A percentile compares a stretch with the other conserved stretches of the same genome.
Conservation (phyloP, 371 early-diverging fungal genomes). For the Syncephalastrum racemosum region DNA sequence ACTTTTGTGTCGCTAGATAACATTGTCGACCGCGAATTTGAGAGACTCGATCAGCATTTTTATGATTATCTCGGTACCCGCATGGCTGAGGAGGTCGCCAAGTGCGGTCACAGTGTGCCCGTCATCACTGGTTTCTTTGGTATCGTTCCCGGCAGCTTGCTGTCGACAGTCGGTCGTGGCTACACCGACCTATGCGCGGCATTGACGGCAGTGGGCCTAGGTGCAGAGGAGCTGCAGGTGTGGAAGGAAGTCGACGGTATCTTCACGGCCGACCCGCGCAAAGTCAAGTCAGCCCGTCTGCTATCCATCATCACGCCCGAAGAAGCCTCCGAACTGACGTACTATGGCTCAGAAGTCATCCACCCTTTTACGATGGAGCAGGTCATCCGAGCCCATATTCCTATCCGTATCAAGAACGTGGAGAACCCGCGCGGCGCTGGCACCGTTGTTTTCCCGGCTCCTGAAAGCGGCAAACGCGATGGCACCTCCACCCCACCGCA, state of each 20-base stretch:
- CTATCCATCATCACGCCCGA: slow-evolving; percentile 93
- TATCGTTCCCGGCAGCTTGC: slow-evolving; percentile 90
- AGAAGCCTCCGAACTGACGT: slow-evolving; percentile 98
- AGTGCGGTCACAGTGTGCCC: slow-evolving; percentile 70
- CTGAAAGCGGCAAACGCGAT: slow-evolving; percentile 42
- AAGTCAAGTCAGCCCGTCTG: slow-evolving; percentile 87
- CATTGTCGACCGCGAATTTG: slow-evolving; percentile 79
- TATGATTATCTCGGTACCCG: slow-evolving; percentile 84
- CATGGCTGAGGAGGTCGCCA: slow-evolving; percentile 63
- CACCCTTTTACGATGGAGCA: slow-evolving; percentile 99
- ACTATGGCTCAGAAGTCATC: slow-evolving; percentile 97
- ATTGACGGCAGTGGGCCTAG: slow-evolving; percentile 86
- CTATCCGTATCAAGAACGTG: slow-evolving; percentile 97
- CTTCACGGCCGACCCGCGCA: slow-evolving; percentile 98
- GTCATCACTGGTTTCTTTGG: slow-evolving; percentile 97
- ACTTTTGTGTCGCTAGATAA: slow-evolving; percentile 84
- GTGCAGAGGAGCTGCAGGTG: slow-evolving; percentile 90
- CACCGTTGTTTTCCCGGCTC: slow-evolving; percentile 86
- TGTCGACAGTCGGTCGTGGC: slow-evolving; percentile 94
- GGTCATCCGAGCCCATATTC: slow-evolving; percentile 91
- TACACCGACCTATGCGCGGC: slow-evolving; percentile 98
- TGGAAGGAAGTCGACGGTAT: slow-evolving; percentile 99
- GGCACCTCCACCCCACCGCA: slow-evolving; percentile 59
- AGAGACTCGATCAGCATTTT: slow-evolving; percentile 86
- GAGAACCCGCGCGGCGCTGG: slow-evolving; percentile 90